phyloP scores from a whole-genome alignment of 1,139 yeast species.

The Yamadazyma epiphylla region DNA sequence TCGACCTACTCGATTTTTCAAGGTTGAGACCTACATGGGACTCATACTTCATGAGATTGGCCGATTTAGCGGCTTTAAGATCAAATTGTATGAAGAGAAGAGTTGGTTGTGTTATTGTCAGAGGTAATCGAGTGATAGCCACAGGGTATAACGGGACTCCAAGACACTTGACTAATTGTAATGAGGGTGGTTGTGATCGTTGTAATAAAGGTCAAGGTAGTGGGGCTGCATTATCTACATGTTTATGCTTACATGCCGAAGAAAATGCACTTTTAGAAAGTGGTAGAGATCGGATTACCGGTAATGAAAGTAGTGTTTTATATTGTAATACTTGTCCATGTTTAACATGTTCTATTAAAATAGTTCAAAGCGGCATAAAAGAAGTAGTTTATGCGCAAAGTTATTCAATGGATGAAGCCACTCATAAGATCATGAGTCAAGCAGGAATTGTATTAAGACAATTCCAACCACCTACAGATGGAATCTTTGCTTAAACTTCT shows the following conservation, averaged over 20 bases:
- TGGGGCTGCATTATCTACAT: slow-evolving; percentile 63
- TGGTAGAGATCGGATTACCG: slow-evolving; percentile 73
- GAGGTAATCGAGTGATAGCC: slow-evolving; percentile 82
- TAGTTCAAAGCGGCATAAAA: slow-evolving; percentile 84
- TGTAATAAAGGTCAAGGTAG: slow-evolving; percentile 74
- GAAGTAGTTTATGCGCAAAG: slow-evolving; percentile 95
- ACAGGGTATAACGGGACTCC: slow-evolving; percentile 99
- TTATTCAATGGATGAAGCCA: slow-evolving; percentile 82
- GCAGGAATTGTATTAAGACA: slow-evolving; percentile 78
- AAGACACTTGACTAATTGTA: slow-evolving; percentile 79
- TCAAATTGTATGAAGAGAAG: slow-evolving; percentile 96
- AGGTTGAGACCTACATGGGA: slow-evolving; percentile 95
- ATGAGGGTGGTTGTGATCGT: slow-evolving; percentile 90
- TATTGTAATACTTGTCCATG: slow-evolving; percentile 99
- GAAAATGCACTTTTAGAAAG: slow-evolving; percentile 94
- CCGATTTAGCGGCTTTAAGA: slow-evolving; percentile 87
- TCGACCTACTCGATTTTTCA: slow-evolving; percentile 52
- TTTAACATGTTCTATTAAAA: slow-evolving; percentile 89
- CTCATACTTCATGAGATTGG: slow-evolving; percentile 87
- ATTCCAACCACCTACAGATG: slow-evolving; percentile 58
- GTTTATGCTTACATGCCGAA: slow-evolving; percentile 94
- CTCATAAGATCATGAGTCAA: slow-evolving; percentile 65
- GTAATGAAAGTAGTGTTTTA: slow-evolving; percentile 48
- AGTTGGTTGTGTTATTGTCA: slow-evolving; percentile 92
- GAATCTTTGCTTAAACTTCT: slow-evolving; percentile 46